These are phyloP conservation scores for Irpex sp. DNA, from an alignment of 1,284 basidiomycete genomes.

Conservation along the genomic window DNA sequence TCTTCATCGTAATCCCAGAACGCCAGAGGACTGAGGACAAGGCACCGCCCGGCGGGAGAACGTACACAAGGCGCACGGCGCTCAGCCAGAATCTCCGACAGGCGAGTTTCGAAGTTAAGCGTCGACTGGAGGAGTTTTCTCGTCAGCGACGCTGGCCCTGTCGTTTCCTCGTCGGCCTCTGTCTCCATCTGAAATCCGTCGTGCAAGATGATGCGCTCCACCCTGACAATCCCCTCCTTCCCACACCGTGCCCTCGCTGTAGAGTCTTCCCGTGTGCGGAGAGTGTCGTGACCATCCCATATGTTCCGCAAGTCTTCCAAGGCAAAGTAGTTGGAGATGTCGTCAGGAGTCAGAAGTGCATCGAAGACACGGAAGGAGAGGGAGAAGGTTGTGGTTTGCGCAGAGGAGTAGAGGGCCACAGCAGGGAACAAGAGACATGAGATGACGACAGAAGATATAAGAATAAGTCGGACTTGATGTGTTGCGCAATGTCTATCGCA, in stretches of 20 bases:
- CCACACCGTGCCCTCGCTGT: slow-evolving; percentile 67
- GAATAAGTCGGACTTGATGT: slow-evolving; percentile 89
- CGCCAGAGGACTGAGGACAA: slow-evolving; percentile 65
- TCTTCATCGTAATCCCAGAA: slow-evolving; percentile 68
- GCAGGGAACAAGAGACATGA: slow-evolving; percentile 94
- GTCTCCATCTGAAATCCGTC: slow-evolving; percentile 40
- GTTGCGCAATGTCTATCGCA: slow-evolving; percentile 71
- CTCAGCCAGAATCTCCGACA: slow-evolving; percentile 41
- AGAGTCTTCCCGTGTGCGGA: slow-evolving; percentile 66
- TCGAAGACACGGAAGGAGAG: slow-evolving; percentile 54
- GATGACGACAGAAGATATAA: slow-evolving; percentile 92
- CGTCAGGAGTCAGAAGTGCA: slow-evolving; percentile 49
- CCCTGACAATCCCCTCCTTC: slow-evolving; percentile 67
- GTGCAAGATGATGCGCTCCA: slow-evolving; percentile 71
- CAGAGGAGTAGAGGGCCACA: slow-evolving; percentile 76
- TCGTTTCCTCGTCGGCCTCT: neutral
- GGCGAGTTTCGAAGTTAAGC: slow-evolving; percentile 53
- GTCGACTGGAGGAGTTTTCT: slow-evolving; percentile 56
- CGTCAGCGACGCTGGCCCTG: slow-evolving; percentile 49
- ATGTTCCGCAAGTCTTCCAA: slow-evolving; percentile 62
- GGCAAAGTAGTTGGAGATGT: slow-evolving; percentile 43
- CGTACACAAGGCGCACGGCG: slow-evolving; percentile 47
- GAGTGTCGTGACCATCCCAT: slow-evolving; percentile 56
- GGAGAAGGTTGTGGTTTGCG: slow-evolving; percentile 58
- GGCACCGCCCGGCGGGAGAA: slow-evolving; percentile 45